Base-by-base conservation (phyloP, 2,329 filamentous ascomycete genomes). In the Metarhizium rileyi region DNA sequence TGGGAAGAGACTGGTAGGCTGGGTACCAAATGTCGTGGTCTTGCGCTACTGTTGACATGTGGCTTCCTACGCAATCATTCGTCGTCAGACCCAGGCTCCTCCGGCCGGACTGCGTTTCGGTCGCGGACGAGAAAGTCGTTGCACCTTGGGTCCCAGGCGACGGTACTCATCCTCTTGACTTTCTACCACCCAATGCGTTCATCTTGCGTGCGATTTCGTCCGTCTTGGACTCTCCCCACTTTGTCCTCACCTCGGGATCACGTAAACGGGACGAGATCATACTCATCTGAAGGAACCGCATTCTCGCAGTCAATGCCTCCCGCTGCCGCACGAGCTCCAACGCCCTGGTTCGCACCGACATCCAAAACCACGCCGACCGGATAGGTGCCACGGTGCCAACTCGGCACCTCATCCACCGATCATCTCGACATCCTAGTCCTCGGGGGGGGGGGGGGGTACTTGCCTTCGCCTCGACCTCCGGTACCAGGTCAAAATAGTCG, bases 271-370 rank as follows among this genome's bases (percentile, higher is more conserved):
- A 72, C 42, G 70, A 68, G 27, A 74, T 66, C 65, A 75, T 70
- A 60, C 69, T 72, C 64, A 71, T 70, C 57, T 75, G 70, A 49
- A 71, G 66, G 54, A 75, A 75, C 44, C 73, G 65, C 38, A 75
- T 71, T 35, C 71, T 63, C 7, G 63, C 64, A 2, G 70, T 72
- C 55, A 73, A 55, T 3, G 68, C 66, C 47, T 74, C 70, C 44
- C 72, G 65, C 61, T 74, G 70, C 25, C 70, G 63, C 18, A 72
- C 69, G 14, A 75, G 56, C 49, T 75, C 70, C 49, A 75, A 52
- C 3, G 70, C 69, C 53, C 73, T 73, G 8, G 64, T 63, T 28
- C 71, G 60, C 12, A 72, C 68, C 1, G 66, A 62, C 35, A 74
- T 51, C 71, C 73, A 75, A n/a, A 16, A 67, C 66, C 55, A 75